Conservation (phyloP, 805 yeast genomes). For the Pichia thaimueangensis region DNA sequence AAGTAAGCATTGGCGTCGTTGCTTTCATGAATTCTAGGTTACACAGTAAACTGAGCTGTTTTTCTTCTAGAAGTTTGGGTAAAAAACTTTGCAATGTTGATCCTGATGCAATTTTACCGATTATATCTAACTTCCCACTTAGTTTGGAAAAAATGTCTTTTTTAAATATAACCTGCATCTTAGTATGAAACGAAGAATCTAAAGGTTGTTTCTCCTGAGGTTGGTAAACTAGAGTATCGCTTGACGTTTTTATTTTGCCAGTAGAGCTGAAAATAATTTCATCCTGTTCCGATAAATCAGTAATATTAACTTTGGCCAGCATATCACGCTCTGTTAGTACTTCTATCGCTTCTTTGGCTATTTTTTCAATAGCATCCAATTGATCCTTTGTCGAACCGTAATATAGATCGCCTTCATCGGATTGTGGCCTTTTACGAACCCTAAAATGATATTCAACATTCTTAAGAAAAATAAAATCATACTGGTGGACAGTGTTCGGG, state of each 20-base stretch:
- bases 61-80: conserved; percentile 2
- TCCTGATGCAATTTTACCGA: conserved; percentile 1
- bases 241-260: conserved; percentile 1
- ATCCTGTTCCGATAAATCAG: conserved; percentile 6
- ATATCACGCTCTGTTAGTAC: conserved; percentile 10
- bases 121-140: conserved; percentile 8
- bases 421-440: conserved; percentile 7
- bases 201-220: not conserved
- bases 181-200: not conserved
- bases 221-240: not conserved
- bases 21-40: not conserved
- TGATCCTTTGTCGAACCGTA: conserved; percentile 11
- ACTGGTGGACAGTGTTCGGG: conserved; percentile 16
- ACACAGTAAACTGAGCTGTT: not conserved
- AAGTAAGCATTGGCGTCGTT: not conserved
- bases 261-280: conserved; percentile 11
- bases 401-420: not conserved
- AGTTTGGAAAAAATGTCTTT: conserved; percentile 12
- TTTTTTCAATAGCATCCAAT: conserved; percentile 9
- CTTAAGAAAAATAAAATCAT: conserved; percentile 20
- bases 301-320: not conserved
- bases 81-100: conserved; percentile 1
- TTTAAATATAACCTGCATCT: not conserved
- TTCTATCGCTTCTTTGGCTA: conserved; percentile 9
- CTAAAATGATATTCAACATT: conserved; percentile 17